Percentiles rank a stretch among this genome's conserved stretches.
phyloP scores from a whole-genome alignment of 2,329 filamentous ascomycete genomes.

The Emericellopsis atlantica region DNA sequence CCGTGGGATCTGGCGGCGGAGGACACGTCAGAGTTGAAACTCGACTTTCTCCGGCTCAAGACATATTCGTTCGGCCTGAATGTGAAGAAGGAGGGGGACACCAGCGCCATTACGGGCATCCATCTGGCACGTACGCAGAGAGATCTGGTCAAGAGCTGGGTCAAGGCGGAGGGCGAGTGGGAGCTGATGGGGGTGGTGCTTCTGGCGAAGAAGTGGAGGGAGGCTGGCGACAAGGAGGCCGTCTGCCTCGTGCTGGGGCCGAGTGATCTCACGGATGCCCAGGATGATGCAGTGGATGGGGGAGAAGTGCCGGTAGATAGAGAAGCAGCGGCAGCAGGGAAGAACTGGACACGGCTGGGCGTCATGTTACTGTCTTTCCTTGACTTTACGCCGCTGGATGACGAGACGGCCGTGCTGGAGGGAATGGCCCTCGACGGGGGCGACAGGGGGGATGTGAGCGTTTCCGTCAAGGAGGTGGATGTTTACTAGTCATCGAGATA shows the following conservation, averaged over 20 bases:
- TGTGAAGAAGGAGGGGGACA: slow-evolving; percentile 6
- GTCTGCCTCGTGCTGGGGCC: slow-evolving; percentile 11
- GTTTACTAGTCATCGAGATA: slow-evolving; percentile 12
- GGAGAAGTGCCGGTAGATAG: neutral
- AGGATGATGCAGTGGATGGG: neutral
- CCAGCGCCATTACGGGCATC: slow-evolving; percentile 3
- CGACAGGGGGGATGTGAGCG: slow-evolving; percentile 10
- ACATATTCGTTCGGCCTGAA: slow-evolving; percentile 19
- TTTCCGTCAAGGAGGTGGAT: slow-evolving; percentile 18
- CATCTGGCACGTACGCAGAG: neutral
- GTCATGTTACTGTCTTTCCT: slow-evolving; percentile 6
- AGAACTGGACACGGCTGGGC: neutral
- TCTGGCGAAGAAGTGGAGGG: slow-evolving; percentile 2
- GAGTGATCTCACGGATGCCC: no score
- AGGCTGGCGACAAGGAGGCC: slow-evolving; percentile 4
- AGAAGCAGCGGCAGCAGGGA: neutral
- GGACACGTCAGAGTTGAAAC: slow-evolving; percentile 12
- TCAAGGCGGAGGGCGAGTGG: neutral
- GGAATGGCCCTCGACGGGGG: slow-evolving; percentile 6
- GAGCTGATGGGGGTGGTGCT: slow-evolving; percentile 4
- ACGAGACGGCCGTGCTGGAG: slow-evolving; percentile 12
- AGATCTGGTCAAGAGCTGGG: slow-evolving; percentile 7
- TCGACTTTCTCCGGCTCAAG: slow-evolving; percentile 18
- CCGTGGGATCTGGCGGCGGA: slow-evolving; percentile 13
- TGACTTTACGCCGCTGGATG: slow-evolving; percentile 9